Evolutionary conservation across 805 yeast genomes (phyloP).

Genomic region (Metschnikowia reukaufii): DNA sequence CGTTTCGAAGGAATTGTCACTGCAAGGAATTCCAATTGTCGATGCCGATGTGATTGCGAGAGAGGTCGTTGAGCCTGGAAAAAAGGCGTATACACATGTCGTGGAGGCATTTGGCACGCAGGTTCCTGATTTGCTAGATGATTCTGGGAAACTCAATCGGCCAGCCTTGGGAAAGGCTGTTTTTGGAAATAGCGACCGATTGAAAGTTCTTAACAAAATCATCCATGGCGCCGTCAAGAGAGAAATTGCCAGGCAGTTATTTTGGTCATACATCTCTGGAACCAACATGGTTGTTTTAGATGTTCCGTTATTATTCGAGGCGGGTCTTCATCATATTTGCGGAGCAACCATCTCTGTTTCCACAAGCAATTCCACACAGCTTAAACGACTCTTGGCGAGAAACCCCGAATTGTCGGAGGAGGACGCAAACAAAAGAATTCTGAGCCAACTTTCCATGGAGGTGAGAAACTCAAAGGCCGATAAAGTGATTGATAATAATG

Average conservation of each 20-base stretch:
- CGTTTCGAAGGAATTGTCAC: constrained; percentile 60
- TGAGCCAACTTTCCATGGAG: constrained; percentile 69
- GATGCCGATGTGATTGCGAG: constrained; percentile 93
- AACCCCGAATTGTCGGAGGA: constrained; percentile 63
- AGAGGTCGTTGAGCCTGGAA: constrained; percentile 81
- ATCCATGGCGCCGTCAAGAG: constrained; percentile 86
- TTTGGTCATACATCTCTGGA: constrained; percentile 58
- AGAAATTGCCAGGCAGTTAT: constrained; percentile 58
- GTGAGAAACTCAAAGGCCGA: constrained; percentile 63
- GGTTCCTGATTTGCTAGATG: constrained; percentile 49
- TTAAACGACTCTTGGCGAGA: constrained; percentile 60
- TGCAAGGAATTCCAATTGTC: constrained; percentile 57
- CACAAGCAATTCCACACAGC: constrained; percentile 58
- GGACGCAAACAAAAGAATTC: constrained; percentile 72
- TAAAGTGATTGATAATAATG: constrained; percentile 62
- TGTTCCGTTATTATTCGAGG: constrained; percentile 87
- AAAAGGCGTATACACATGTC: constrained; percentile 64
- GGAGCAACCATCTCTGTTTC: constrained; percentile 69
- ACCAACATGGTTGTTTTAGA: constrained; percentile 70
- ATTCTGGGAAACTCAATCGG: constrained; percentile 58
- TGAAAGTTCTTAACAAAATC: constrained; percentile 63
- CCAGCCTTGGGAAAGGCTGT: constrained; percentile 75
- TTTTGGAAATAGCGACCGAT: constrained; percentile 62
- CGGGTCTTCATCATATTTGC: constrained; percentile 67
- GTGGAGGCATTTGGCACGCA: constrained; percentile 56